Conservation (phyloP, 345 rosid species). For the Syzygium aromaticum region DNA sequence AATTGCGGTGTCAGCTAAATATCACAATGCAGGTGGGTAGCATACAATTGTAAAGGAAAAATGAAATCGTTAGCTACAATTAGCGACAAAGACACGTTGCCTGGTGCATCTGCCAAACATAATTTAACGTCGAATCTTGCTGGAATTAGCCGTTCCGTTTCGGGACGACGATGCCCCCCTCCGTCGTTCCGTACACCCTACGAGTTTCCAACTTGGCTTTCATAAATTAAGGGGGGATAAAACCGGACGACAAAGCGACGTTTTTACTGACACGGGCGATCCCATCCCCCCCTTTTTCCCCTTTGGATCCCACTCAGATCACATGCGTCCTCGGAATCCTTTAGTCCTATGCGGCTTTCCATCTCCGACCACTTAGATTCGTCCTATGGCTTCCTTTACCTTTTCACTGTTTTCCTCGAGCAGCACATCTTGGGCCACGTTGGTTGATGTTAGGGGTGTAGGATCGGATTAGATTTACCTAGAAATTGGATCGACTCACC, state of each 20-base stretch:
- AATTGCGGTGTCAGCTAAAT: too few species aligned
- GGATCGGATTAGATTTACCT: too few species aligned
- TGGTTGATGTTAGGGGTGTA: too few species aligned
- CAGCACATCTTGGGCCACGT: too few species aligned
- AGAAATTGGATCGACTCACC: too few species aligned
- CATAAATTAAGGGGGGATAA: not conserved
- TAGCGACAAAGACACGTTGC: not conserved
- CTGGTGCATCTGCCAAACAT: not conserved
- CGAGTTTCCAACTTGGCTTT: not conserved
- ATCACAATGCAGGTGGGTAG: too few species aligned
- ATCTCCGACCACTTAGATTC: not conserved
- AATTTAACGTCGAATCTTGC: not conserved
- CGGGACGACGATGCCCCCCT: not conserved
- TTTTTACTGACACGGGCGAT: not conserved
- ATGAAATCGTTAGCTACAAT: not conserved
- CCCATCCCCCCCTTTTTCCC: not conserved
- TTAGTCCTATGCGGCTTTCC: not conserved
- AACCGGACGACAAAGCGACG: not conserved
- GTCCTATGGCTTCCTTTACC: not conserved
- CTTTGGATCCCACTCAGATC: not conserved
- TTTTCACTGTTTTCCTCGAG: not conserved
- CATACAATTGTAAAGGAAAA: not conserved
- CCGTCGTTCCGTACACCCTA: not conserved
- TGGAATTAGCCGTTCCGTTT: not conserved
- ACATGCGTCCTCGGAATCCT: not conserved